These are phyloP conservation scores for Ceratobasidium theobromae DNA, from an alignment of 1,284 basidiomycete genomes.

Conservation along the genomic window DNA sequence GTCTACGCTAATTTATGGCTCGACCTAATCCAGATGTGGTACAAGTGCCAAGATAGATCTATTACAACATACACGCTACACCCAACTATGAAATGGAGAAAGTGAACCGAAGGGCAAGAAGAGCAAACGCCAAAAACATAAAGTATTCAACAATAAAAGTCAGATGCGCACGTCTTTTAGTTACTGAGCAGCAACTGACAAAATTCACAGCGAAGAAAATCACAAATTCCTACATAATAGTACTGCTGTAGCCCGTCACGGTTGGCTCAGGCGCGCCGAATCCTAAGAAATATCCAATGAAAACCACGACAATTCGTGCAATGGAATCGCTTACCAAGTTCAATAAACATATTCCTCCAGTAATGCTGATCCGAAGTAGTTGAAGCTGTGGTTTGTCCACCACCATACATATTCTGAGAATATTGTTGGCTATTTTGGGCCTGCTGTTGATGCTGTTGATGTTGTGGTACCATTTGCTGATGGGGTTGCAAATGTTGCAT, in stretches of 20 bases:
- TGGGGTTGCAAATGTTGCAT: constrained; percentile 32
- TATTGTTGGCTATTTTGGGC: constrained; percentile 17
- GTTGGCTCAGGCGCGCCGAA: constrained; percentile 26
- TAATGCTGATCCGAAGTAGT: constrained; percentile 32
- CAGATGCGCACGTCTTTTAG: background rate
- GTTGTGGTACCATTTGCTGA: constrained; percentile 16
- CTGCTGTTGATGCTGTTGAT: constrained; percentile 4
- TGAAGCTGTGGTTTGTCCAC: constrained; percentile 12
- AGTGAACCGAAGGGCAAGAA: background rate
- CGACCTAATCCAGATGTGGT: background rate
- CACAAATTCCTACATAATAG: constrained; percentile 3
- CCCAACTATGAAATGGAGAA: background rate
- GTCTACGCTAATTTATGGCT: background rate
- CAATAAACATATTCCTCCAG: constrained; percentile 34
- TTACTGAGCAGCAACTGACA: background rate
- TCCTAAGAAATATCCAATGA: constrained; percentile 3
- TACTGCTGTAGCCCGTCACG: constrained; percentile 20
- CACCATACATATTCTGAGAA: background rate
- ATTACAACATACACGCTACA: constrained; percentile 19
- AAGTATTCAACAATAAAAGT: background rate
- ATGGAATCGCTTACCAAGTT: constrained; percentile 21
- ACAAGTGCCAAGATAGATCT: constrained; percentile 12
- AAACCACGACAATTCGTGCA: background rate
- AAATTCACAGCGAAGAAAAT: background rate
- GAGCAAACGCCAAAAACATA: background rate